phyloP scores from a whole-genome alignment of 106 monocot genomes.

The Hemerocallis citrina region DNA sequence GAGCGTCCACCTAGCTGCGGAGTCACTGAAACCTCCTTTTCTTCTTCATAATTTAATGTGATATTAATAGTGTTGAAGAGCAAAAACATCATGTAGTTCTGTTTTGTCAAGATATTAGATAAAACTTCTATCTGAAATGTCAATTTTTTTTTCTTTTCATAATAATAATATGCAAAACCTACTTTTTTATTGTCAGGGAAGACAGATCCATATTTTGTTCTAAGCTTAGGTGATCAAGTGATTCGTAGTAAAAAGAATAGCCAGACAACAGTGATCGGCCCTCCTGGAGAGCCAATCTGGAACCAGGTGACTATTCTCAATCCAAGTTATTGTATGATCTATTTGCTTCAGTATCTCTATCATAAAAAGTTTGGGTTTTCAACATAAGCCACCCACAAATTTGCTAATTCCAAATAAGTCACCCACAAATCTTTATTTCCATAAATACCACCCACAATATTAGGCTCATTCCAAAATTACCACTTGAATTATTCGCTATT shows the following conservation, averaged over 20 bases:
- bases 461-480: too few species aligned
- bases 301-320: slow-evolving; percentile 52
- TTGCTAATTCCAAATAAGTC: too few species aligned
- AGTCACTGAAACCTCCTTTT: too few species aligned
- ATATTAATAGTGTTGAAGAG: too few species aligned
- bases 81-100: too few species aligned
- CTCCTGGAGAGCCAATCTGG: slow-evolving; percentile 95
- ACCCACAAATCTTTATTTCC: too few species aligned
- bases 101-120: neutral
- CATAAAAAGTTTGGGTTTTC: neutral
- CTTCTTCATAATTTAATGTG: too few species aligned
- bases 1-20: too few species aligned
- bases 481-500: too few species aligned
- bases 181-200: slow-evolving; percentile 45
- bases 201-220: slow-evolving; percentile 90
- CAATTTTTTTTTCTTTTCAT: neutral
- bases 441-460: too few species aligned
- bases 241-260: slow-evolving; percentile 96
- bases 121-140: neutral
- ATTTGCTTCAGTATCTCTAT: too few species aligned
- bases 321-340: neutral
- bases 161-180: neutral
- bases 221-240: slow-evolving; percentile 78
- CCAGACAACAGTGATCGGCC: slow-evolving; percentile 86
- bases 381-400: too few species aligned